Percentiles rank a stretch among this genome's conserved stretches.
These are phyloP conservation scores for Corymbia calophylla DNA, from an alignment of 441 rosid species.

Conservation along the genomic window DNA sequence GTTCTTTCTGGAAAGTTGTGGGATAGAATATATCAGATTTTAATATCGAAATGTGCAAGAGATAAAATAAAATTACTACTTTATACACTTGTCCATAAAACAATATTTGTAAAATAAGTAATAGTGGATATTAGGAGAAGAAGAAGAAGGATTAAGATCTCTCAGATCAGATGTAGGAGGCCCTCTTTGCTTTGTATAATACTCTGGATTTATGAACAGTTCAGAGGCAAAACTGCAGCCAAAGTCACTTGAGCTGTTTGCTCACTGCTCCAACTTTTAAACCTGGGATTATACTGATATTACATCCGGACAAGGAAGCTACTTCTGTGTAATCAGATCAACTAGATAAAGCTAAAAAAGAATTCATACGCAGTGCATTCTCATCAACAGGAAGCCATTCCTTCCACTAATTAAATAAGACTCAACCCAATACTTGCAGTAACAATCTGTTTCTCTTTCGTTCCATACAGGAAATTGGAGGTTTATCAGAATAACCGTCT, in stretches of 20 bases:
- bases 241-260: not conserved
- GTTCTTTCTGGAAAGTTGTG: not conserved
- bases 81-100: not conserved
- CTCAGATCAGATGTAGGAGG: not conserved
- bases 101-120: not conserved
- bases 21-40: not conserved
- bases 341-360: not conserved
- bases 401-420: not conserved
- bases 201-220: not conserved
- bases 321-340: not conserved
- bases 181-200: not conserved
- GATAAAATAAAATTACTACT: not conserved
- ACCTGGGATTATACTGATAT: not conserved
- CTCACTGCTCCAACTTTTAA: not conserved
- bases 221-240: not conserved
- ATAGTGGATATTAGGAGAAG: not conserved
- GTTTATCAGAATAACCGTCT: not conserved
- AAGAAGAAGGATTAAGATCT: not conserved
- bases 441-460: not conserved
- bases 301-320: not conserved
- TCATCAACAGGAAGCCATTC: not conserved
- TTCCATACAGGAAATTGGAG: not conserved
- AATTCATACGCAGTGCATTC: not conserved
- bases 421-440: not conserved
- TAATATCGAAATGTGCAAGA: not conserved